Percentiles rank a stretch among this genome's conserved stretches.
These are phyloP conservation scores for Penicillium subrubescens DNA, from an alignment of 495 filamentous ascomycete genomes.

Conservation along the genomic window DNA sequence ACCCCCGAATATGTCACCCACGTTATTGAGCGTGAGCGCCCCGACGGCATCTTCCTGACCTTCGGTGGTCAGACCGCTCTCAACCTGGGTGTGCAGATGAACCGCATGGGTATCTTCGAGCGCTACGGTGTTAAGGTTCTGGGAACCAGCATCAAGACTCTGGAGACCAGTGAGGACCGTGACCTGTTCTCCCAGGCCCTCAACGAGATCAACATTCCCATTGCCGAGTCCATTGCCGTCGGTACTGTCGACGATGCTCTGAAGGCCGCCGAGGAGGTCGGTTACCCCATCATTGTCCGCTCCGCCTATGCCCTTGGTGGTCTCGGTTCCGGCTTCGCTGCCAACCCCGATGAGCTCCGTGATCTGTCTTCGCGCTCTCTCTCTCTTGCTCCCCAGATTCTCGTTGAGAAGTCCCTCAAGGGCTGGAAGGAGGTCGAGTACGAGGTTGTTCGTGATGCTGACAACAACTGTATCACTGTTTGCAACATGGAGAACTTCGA, in stretches of 20 bases:
- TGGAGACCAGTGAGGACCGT: constrained; percentile 93
- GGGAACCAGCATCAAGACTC: constrained; percentile 89
- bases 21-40: constrained; percentile 88
- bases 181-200: constrained; percentile 92
- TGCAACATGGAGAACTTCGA: constrained; percentile 99
- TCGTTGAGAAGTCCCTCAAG: constrained; percentile 99
- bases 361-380: constrained; percentile 91
- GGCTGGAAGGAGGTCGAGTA: constrained; percentile 99
- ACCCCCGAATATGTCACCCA: constrained; percentile 97
- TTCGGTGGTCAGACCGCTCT: constrained; percentile 96
- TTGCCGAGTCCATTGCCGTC: constrained; percentile 92
- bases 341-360: constrained; percentile 87
- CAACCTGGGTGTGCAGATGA: constrained; percentile 96
- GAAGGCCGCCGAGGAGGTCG: constrained; percentile 78
- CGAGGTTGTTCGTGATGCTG: constrained; percentile 90
- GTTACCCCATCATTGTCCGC: constrained; percentile 96
- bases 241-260: constrained; percentile 88
- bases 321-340: constrained; percentile 95
- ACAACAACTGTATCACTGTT: constrained; percentile 97
- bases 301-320: constrained; percentile 95
- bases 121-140: constrained; percentile 92
- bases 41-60: constrained; percentile 93
- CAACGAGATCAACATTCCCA: constrained; percentile 94
- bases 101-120: constrained; percentile 93
- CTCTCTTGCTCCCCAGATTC: constrained; percentile 92